Evolutionary conservation across 1,139 yeast genomes (phyloP), one percentile per base, ranked within the genome.

Genomic region (Hemisphaericaspora lyxosophila): DNA sequence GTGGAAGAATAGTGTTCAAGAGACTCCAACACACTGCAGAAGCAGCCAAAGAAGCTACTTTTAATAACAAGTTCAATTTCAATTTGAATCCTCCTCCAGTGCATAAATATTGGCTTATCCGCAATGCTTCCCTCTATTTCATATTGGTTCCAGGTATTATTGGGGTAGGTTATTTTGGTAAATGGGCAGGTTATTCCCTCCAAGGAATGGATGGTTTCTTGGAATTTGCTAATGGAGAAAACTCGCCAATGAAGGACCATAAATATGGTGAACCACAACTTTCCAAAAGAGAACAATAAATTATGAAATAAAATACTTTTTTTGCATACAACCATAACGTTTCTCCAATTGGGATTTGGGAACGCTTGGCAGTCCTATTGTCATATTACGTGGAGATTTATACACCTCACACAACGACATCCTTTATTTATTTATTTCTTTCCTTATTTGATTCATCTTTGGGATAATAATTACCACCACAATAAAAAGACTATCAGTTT

Each of bases 21-120:
- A 59, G 59, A 53, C 59, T 65, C 50, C 67, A 68, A 49, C 63
- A 65, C 40, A 59, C 63, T 36, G 53, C 61, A 16, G 39, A 53
- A 17, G 42, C 55, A 5, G 43, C 50, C 12, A 55, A 57, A 36
- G 46, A 61, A 15, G 44, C 69, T 9, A 35, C 42, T 23, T 71
- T 71, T 62, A 63, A 55, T 54, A 71, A 71, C 59, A 70, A 68
- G 47, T 54, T 59, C 56, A 63, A 67, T 52, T 71, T 71, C 59
- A 63, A 71, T 53, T 62, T 61, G 46, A 60, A 59, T 45, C 76
- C 76, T 29, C 77, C 77, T 29, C 76, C 70, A 42, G 71, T 69
- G 33, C 77, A 71, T 47, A 67, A 65, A 49, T 71, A 70, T 59
- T 71, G 77, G 77, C 67, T 64, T 53, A 53, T 55, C 18, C 61